phyloP scores from a whole-genome alignment of 2,329 filamentous ascomycete species.

The Venturia aucupariae region DNA sequence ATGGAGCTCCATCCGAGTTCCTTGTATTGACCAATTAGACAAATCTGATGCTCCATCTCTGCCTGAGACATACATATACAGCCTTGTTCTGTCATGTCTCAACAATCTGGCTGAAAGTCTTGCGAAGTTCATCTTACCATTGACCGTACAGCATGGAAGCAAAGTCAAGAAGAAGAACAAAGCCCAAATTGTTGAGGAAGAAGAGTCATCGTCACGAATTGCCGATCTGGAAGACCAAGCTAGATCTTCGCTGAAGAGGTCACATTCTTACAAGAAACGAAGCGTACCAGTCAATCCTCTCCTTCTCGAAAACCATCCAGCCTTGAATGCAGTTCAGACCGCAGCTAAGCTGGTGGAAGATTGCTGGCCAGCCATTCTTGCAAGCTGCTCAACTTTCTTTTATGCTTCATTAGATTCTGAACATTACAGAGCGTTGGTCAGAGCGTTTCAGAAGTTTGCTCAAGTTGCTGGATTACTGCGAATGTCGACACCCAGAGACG shows the following conservation, averaged over 20 bases:
- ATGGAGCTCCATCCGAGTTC: constrained; percentile 80
- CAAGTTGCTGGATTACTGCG: constrained; percentile 87
- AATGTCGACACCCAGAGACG: constrained; percentile 78
- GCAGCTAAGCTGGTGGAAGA: constrained; percentile 78
- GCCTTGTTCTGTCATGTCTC: constrained; percentile 78
- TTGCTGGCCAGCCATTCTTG: constrained; percentile 92
- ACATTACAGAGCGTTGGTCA: constrained; percentile 84
- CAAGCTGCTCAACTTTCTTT: constrained; percentile 89
- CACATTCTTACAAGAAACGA: constrained; percentile 62
- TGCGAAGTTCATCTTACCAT: constrained; percentile 83
- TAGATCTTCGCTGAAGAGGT: constrained; percentile 42
- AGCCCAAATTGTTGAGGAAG: constrained; percentile 27
- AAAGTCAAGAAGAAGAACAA: constrained; percentile 37
- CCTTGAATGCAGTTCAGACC: constrained; percentile 60
- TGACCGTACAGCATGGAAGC: constrained; percentile 66
- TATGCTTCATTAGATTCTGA: constrained; percentile 87
- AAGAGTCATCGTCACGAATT: constrained; percentile 17
- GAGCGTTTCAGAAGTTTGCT: constrained; percentile 89
- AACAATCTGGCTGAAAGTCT: constrained; percentile 84
- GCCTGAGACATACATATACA: constrained; percentile 91
- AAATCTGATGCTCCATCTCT: constrained; percentile 75
- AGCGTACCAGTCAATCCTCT: constrained; percentile 80
- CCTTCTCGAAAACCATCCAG: constrained; percentile 60
- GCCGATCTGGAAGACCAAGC: constrained; percentile 8
- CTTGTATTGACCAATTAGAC: constrained; percentile 89